These are phyloP conservation scores for Oryza longistaminata DNA, from an alignment of 176 grass and related monocot species.

Conservation along the genomic window DNA sequence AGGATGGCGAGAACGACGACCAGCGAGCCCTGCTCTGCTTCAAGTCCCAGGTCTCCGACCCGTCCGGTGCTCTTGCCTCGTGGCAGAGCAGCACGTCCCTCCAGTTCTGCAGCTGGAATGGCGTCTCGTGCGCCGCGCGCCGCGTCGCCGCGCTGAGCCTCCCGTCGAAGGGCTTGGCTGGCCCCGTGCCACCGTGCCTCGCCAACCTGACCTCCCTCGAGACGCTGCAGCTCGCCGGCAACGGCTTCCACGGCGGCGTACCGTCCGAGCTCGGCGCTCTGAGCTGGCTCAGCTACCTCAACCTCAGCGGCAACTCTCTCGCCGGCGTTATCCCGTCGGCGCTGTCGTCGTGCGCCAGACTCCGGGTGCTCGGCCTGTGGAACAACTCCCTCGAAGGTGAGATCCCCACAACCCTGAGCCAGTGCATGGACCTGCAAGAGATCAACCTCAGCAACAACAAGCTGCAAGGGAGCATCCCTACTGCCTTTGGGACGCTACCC, in stretches of 20 bases:
- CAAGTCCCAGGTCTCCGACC: constrained; percentile 20
- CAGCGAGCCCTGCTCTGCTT: constrained; percentile 18
- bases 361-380: no score
- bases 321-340: constrained; percentile 35
- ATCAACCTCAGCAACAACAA: neutral
- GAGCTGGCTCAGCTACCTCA: constrained; percentile 33
- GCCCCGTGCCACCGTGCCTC: constrained; percentile 34
- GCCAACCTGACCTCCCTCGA: constrained; percentile 36
- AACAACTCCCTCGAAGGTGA: no score
- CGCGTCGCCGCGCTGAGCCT: constrained; percentile 28
- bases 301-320: constrained; percentile 54
- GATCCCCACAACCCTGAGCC: no score
- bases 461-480: constrained; percentile 20
- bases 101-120: constrained; percentile 27
- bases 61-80: neutral
- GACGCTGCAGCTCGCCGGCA: constrained; percentile 32
- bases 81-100: constrained; percentile 6
- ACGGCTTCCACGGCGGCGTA: constrained; percentile 38
- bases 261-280: constrained; percentile 38
- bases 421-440: no score
- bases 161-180: constrained; percentile 15
- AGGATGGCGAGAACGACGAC: neutral
- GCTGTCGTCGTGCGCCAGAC: neutral
- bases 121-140: constrained; percentile 12
- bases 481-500: constrained; percentile 24